Percentiles rank a stretch among this genome's conserved stretches.
phyloP scores from a whole-genome alignment of 140 eudicot genomes.

The Anethum foeniculum region DNA sequence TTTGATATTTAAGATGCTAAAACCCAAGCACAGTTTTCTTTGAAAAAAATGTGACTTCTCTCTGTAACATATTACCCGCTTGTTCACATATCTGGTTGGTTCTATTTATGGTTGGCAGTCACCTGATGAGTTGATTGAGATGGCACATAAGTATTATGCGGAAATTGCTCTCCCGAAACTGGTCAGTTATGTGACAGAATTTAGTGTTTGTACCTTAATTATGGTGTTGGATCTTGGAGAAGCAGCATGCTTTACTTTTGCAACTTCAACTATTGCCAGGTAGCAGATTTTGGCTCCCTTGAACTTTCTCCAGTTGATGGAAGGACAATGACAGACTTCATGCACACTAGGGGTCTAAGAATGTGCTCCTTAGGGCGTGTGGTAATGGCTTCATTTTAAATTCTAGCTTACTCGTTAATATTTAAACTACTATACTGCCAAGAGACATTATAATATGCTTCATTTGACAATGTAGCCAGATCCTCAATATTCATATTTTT shows the following conservation, averaged over 20 bases:
- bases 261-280: slow-evolving; percentile 40
- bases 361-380: slow-evolving; percentile 95
- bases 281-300: slow-evolving; percentile 92
- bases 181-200: slow-evolving; percentile 31
- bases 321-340: slow-evolving; percentile 94
- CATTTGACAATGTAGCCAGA: background rate
- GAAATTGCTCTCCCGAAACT: slow-evolving; percentile 94
- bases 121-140: slow-evolving; percentile 67
- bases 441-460: background rate
- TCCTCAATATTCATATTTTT: background rate
- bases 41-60: background rate
- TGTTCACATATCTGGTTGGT: slow-evolving; percentile 5
- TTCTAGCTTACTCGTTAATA: background rate
- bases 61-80: background rate
- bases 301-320: slow-evolving; percentile 99
- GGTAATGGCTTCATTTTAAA: slow-evolving; percentile 42
- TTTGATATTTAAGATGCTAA: background rate
- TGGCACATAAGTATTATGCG: slow-evolving; percentile 75
- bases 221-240: background rate
- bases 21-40: background rate
- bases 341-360: slow-evolving; percentile 92
- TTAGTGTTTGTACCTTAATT: slow-evolving; percentile 2
- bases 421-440: background rate
- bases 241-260: slow-evolving; percentile 1
- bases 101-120: slow-evolving; percentile 52